Evolutionary conservation across 192 early-diverging fungal species (phyloP).

Genomic region (Martensiomyces pterosporus): DNA sequence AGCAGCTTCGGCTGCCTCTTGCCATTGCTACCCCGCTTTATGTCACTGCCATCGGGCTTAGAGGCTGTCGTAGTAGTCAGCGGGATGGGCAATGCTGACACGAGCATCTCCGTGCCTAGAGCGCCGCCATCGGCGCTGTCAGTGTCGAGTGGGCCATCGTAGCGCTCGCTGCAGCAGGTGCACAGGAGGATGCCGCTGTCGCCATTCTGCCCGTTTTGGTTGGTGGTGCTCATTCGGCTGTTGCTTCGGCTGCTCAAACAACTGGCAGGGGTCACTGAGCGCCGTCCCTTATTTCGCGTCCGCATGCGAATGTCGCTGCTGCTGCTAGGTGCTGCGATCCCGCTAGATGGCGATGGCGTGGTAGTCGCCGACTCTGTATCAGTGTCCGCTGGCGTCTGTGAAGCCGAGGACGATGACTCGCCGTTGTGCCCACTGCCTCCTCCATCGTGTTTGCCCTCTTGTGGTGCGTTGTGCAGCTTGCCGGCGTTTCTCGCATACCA

Average conservation of each 20-base stretch:
- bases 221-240: background rate
- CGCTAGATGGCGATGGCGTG: no score
- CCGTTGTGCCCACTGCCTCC: background rate
- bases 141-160: background rate
- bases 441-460: background rate
- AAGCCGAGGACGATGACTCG: background rate
- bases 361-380: slow-evolving; percentile 20
- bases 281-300: slow-evolving; percentile 38
- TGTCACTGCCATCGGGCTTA: no score
- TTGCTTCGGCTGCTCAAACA: slow-evolving; percentile 13
- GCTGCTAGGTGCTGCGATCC: no score
- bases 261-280: slow-evolving; percentile 27
- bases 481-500: slow-evolving; percentile 28
- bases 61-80: no score
- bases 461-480: no score
- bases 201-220: no score
- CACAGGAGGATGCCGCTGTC: slow-evolving; percentile 8
- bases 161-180: slow-evolving; percentile 6
- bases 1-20: background rate
- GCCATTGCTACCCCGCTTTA: background rate
- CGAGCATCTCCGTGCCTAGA: background rate
- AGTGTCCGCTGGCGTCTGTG: no score
- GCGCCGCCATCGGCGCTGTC: background rate
- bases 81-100: background rate
- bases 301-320: slow-evolving; percentile 10